A percentile compares a stretch with the other conserved stretches of the same genome.
phyloP scores from a whole-genome alignment of 345 rosid species.

The Linum tenue region DNA sequence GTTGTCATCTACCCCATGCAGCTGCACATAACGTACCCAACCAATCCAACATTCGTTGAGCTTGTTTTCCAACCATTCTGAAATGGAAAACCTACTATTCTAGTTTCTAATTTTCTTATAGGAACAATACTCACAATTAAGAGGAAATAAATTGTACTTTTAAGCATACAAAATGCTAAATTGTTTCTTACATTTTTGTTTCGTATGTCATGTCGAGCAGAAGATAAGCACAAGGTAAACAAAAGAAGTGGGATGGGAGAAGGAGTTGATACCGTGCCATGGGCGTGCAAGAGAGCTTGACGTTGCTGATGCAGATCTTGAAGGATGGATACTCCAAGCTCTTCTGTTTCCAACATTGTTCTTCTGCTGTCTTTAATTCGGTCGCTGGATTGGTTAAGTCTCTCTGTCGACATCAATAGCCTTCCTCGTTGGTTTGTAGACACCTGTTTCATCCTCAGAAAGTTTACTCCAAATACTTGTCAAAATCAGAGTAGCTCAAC shows the following conservation, averaged over 20 bases:
- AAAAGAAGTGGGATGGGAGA: neutral
- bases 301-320: neutral
- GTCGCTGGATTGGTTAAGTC: neutral
- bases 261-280: neutral
- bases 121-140: too few species aligned
- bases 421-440: slow-evolving; percentile 90
- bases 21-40: slow-evolving; percentile 27
- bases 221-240: too few species aligned
- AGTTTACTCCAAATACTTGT: neutral
- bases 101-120: too few species aligned
- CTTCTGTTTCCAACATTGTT: neutral
- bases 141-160: too few species aligned
- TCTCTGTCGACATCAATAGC: slow-evolving; percentile 32
- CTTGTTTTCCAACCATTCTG: too few species aligned
- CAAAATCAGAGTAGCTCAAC: neutral
- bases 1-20: slow-evolving; percentile 80
- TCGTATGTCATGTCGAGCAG: too few species aligned
- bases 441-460: slow-evolving; percentile 35
- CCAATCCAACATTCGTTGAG: neutral
- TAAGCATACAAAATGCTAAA: too few species aligned
- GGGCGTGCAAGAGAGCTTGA: neutral
- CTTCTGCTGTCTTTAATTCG: neutral
- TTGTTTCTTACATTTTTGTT: too few species aligned
- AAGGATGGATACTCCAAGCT: neutral
- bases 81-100: too few species aligned